Evolutionary conservation across 164 flowering plant genomes (phyloP).

Genomic region (Liriodendron chinense): DNA sequence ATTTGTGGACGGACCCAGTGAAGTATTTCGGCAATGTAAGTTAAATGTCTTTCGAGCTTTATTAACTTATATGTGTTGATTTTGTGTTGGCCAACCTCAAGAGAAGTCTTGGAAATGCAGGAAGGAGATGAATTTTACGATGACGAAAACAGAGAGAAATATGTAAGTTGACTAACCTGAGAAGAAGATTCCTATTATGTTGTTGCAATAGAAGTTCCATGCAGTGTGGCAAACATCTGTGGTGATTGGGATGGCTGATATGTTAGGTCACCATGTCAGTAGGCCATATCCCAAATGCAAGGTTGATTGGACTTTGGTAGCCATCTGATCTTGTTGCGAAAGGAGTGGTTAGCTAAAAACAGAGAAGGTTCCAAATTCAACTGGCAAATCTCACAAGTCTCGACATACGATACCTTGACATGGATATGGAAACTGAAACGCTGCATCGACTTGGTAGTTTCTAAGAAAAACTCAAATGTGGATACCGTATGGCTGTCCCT

Average conservation of each 20-base stretch:
- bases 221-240: neutral
- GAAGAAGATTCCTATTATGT: neutral
- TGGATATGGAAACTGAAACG: no score
- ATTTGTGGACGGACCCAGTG: conserved; percentile 88
- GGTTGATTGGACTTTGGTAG: no score
- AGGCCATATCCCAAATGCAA: no score
- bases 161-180: conserved; percentile 1
- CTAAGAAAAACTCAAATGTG: no score
- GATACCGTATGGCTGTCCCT: no score
- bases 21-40: conserved; percentile 72
- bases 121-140: conserved; percentile 62
- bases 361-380: no score
- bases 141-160: conserved; percentile 31
- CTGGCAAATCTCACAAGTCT: no score
- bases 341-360: no score
- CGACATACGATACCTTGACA: no score
- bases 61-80: neutral
- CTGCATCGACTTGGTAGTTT: no score
- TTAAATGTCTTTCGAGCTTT: neutral
- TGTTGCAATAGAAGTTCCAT: neutral
- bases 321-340: no score
- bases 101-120: conserved; percentile 21
- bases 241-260: neutral
- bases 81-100: neutral
- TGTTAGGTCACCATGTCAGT: neutral